A percentile compares a stretch with the other conserved stretches of the same genome.
Conservation (phyloP, 257 asterid genomes). For the Solanum paucissectum region DNA sequence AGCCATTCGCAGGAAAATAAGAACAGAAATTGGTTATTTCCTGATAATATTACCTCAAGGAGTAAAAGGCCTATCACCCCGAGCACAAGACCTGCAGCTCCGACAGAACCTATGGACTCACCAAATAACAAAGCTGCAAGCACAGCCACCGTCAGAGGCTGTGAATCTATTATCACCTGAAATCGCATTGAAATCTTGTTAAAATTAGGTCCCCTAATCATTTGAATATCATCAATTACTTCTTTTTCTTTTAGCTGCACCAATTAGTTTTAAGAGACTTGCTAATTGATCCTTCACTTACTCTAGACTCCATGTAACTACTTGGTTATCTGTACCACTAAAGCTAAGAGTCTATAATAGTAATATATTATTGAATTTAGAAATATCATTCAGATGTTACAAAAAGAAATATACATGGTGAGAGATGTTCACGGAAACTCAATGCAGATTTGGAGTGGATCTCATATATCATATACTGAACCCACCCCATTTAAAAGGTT, state of each 20-base stretch:
- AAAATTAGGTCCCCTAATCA: background rate
- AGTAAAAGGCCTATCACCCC: constrained; percentile 85
- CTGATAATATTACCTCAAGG: constrained; percentile 57
- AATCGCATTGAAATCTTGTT: constrained; percentile 3
- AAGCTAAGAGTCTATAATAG: background rate
- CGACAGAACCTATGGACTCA: constrained; percentile 66
- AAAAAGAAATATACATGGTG: background rate
- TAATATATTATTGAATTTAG: background rate
- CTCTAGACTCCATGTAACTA: background rate
- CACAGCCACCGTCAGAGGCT: constrained; percentile 90
- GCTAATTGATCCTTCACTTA: background rate
- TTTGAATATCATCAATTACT: background rate
- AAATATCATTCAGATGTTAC: background rate
- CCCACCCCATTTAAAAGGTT: background rate
- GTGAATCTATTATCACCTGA: constrained; percentile 97
- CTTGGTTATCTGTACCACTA: background rate
- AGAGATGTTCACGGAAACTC: background rate
- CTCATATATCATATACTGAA: background rate
- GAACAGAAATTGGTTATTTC: background rate
- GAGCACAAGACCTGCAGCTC: constrained; percentile 80
- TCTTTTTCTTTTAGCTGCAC: background rate
- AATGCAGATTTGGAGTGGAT: background rate
- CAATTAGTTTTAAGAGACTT: background rate
- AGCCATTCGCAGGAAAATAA: background rate
- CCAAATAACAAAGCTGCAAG: constrained; percentile 83